Percentiles rank a stretch among this genome's conserved stretches.
These are phyloP conservation scores for Evernia prunastri DNA, from an alignment of 495 filamentous ascomycete genomes.

Conservation along the genomic window DNA sequence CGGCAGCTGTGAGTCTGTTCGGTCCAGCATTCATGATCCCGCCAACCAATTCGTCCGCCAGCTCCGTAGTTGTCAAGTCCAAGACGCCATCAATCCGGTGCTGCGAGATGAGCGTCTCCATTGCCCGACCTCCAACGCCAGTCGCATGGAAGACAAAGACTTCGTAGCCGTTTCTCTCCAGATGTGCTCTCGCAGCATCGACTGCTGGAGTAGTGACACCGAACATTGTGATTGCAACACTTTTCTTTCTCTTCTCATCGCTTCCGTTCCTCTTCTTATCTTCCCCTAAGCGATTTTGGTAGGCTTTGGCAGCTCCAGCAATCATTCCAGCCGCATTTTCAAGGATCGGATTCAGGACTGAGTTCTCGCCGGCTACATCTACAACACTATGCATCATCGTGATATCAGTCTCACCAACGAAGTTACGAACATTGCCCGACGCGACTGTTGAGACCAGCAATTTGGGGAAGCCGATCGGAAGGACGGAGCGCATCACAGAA, in stretches of 20 bases:
- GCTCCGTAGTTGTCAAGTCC: conserved; percentile 55
- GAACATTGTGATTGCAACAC: background rate
- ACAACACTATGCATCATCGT: background rate
- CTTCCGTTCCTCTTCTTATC: background rate
- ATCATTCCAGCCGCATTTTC: background rate
- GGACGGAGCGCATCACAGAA: background rate
- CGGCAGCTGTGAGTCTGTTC: background rate
- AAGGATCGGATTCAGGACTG: background rate
- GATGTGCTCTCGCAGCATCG: background rate
- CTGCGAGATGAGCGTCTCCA: conserved; percentile 57
- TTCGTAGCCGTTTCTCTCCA: conserved; percentile 41
- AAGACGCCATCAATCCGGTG: conserved; percentile 53
- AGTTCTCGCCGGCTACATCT: background rate
- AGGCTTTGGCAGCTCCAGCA: background rate
- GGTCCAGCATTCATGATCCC: background rate
- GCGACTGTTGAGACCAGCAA: background rate
- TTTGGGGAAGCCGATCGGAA: background rate
- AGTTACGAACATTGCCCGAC: background rate
- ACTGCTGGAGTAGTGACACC: conserved; percentile 1
- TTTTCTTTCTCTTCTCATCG: background rate
- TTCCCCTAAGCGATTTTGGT: background rate
- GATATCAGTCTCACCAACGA: background rate
- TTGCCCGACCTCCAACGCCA: conserved; percentile 56
- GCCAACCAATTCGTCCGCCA: background rate
- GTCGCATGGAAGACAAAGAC: conserved; percentile 65